Percentiles rank a stretch among this genome's conserved stretches.
Conservation (phyloP, 305 asterid genomes). For the Rubia occidens region DNA sequence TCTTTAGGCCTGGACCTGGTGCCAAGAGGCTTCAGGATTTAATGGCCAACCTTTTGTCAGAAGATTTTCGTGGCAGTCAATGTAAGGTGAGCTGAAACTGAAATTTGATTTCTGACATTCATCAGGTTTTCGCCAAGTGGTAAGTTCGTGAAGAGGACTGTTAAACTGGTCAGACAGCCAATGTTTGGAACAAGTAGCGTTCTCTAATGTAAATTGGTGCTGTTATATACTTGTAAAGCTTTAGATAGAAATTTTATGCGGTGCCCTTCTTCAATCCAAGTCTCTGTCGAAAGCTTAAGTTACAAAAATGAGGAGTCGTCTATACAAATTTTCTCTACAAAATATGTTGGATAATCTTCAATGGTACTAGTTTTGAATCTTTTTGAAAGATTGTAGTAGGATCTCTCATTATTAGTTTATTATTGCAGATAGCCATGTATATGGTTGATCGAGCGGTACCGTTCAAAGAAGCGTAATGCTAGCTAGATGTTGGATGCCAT, state of each 20-base stretch:
- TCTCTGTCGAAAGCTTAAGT: not conserved
- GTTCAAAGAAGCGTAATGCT: no score
- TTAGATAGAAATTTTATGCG: conserved; percentile 10
- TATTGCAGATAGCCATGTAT: no score
- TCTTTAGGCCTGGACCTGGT: conserved; percentile 65
- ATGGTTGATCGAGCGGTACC: no score
- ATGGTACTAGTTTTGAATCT: no score
- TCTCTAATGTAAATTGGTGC: conserved; percentile 21
- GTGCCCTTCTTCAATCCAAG: not conserved
- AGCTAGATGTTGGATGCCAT: no score
- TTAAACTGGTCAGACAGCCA: conserved; percentile 10
- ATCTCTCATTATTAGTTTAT: no score
- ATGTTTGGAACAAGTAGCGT: not conserved
- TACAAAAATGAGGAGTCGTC: no score
- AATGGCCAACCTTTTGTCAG: conserved; percentile 42
- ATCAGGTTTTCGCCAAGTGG: not conserved
- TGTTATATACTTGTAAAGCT: conserved; percentile 9
- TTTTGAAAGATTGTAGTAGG: no score
- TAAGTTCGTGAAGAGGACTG: not conserved
- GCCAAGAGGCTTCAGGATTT: conserved; percentile 57
- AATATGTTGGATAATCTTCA: no score
- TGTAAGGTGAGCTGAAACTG: conserved; percentile 34
- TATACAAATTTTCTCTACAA: no score
- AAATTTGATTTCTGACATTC: not conserved
- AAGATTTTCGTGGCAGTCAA: conserved; percentile 44